A percentile compares a stretch with the other conserved stretches of the same genome.
Conservation (phyloP, 768 basidiomycete species). For the Pulveroboletus sp. region DNA sequence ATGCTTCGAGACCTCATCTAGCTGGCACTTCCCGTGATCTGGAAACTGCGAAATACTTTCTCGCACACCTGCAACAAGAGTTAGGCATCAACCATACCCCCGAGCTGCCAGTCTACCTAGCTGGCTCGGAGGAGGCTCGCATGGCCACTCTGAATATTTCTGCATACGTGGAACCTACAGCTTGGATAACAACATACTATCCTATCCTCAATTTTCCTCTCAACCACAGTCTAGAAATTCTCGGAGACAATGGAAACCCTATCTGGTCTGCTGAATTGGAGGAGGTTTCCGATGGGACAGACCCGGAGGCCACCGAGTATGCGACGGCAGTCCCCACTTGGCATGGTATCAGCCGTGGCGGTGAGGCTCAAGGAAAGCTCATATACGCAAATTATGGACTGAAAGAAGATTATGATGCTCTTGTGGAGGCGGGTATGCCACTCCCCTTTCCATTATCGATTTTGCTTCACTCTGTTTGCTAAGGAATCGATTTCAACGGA, state of each 20-base stretch:
- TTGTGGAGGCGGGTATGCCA: slow-evolving; percentile 43
- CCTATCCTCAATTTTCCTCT: slow-evolving; percentile 69
- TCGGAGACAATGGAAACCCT: slow-evolving; percentile 45
- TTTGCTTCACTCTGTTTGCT: slow-evolving; percentile 1
- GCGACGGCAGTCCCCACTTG: slow-evolving; percentile 57
- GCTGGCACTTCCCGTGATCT: slow-evolving; percentile 57
- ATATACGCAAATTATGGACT: slow-evolving; percentile 57
- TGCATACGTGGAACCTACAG: slow-evolving; percentile 36
- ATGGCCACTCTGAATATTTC: slow-evolving; percentile 48
- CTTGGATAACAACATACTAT: slow-evolving; percentile 71
- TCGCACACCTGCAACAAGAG: slow-evolving; percentile 47
- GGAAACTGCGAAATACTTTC: slow-evolving; percentile 52
- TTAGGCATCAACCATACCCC: slow-evolving; percentile 35
- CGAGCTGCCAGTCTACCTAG: slow-evolving; percentile 45
- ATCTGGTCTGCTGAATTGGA: slow-evolving; percentile 59
- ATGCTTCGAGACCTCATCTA: slow-evolving; percentile 52
- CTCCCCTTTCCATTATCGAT: neutral
- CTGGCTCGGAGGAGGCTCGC: slow-evolving; percentile 52
- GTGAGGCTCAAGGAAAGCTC: slow-evolving; percentile 57
- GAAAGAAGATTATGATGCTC: slow-evolving; percentile 58
- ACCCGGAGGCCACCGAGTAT: slow-evolving; percentile 56
- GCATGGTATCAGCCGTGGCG: slow-evolving; percentile 67
- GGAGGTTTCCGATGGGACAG: slow-evolving; percentile 62
- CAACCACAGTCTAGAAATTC: slow-evolving; percentile 49
- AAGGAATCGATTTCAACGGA: slow-evolving; percentile 65